Base-by-base conservation (phyloP, 306 rosid genomes). In the Macrotyloma uniflorum region DNA sequence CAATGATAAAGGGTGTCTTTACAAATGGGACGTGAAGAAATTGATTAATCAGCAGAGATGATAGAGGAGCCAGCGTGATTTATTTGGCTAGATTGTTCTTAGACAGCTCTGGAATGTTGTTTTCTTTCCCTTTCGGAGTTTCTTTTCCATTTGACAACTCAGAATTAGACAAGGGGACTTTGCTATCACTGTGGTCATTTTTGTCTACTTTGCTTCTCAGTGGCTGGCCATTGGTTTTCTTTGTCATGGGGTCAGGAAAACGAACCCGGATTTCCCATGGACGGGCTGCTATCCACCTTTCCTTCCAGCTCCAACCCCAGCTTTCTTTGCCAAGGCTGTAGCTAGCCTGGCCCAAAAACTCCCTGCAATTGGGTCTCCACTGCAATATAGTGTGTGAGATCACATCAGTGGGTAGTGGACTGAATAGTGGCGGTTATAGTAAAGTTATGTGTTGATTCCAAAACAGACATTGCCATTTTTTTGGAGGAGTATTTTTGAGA, bases 231-330 rank as follows among this genome's bases (percentile, higher is more conserved):
- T 71, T 83, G 45, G 66, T 45, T 82, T 87, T 87, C 86, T 83
- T 84, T 23, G 86, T 50, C 28, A 55, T 80, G 13, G 87, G 55
- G 35, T 88, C 63, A 9, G 81, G 81, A 78, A 79, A 61, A 43
- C 59, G 76, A 33, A 85, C 77, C 54, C 91, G 85, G 51, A 86
- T 75, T 70, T 89, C 90, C 90, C 91, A 89, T 6, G 96, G 93
- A 14, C 91, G 87, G 14, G 89, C 96, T 1, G 96, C 91, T 5
- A 90, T 83, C 93, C 96, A 88, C 1, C 93, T 86, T 45, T 88
- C 93, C 45, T 51, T 79, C 93, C 93, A 90, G 79, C 93, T 89
- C 96, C 96, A 91, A 36, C 96, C 93, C 91, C 91, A 91, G 67
- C 77, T 86, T 49, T 80, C 90, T 47, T 83, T 89, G 12, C 91